phyloP scores from a whole-genome alignment of 2,329 filamentous ascomycete genomes.

The Drechslera avenae region DNA sequence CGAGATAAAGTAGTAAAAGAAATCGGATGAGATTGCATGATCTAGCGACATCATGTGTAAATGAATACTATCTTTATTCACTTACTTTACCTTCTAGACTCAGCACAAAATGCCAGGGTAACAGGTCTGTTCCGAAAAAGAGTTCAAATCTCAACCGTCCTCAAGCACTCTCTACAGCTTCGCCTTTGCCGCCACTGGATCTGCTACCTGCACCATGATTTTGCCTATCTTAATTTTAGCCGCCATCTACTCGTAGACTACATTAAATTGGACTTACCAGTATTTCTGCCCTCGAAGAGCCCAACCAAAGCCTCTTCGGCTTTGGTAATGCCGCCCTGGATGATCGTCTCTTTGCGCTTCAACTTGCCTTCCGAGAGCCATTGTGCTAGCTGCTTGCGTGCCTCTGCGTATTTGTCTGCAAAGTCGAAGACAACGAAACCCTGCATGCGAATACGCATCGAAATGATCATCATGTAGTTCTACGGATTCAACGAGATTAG shows the following conservation, averaged over 20 bases:
- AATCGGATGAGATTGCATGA: too few species aligned
- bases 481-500: too few species aligned
- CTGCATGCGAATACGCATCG: constrained; percentile 53
- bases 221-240: constrained; percentile 59
- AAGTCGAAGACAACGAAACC: constrained; percentile 76
- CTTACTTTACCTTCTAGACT: too few species aligned
- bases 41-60: too few species aligned
- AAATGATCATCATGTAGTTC: constrained; percentile 53
- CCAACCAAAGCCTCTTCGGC: constrained; percentile 68
- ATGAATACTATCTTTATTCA: too few species aligned
- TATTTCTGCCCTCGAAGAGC: constrained; percentile 72
- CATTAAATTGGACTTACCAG: constrained; percentile 57
- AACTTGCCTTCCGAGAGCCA: constrained; percentile 75
- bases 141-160: too few species aligned
- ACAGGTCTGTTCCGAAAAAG: too few species aligned
- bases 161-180: constrained; percentile 30
- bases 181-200: constrained; percentile 47
- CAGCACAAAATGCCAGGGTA: too few species aligned
- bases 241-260: neutral
- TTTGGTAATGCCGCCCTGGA: constrained; percentile 69
- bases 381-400: constrained; percentile 64
- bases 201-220: constrained; percentile 49
- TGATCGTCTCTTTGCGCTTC: constrained; percentile 71
- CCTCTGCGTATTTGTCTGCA: constrained; percentile 61
- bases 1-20: too few species aligned